Base-by-base conservation (phyloP, 1,284 basidiomycete genomes). In the Sanghuangporus weigelae region DNA sequence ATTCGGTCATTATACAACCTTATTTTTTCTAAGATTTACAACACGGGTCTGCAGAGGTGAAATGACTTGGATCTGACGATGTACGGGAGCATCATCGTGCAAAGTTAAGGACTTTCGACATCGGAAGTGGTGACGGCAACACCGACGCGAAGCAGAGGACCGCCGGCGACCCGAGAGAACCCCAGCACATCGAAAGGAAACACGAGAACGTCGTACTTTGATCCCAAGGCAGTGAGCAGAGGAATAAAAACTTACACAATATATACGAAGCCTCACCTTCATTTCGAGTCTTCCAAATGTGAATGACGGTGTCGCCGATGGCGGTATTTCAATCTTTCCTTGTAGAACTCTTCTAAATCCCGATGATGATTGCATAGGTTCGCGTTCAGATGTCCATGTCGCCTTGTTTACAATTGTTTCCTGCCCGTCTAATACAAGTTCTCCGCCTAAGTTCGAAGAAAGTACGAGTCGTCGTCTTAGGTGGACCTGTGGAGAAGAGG, bases 301-400 rank as follows among this genome's bases (percentile, higher is more conserved):
- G 38, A 65, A 65, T 0, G 63, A 57, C 7, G 63, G 63, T 2
- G 56, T 46, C 21, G 50, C 7, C 14, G 26, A 54, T 14, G 44
- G 48, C 31, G 63, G 55, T 7, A 65, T 19, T 7, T 19, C 35
- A 46, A 65, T 62, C 39, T 65, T 60, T 19, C 63, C 63, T 39
- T 65, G 55, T 38, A 62, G 11, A 19, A 44, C 7, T 48, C 44
- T 57, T 19, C 44, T 58, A 31, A 40, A 48, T 19, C 39, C 48
- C 16, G 12, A 16, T 23, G 12, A 21, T 14, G 1, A 23, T n/a
- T 31, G 42, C 14, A 39, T 26, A 16, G 40, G 39, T 21, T 40
- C 40, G 38, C 26, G 59, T 10, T 23, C 23, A 38, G 38, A 36
- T 21, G 19, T 48, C 62, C 62, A 63, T 16, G 39, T 36, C 11